Conservation (phyloP, 2,329 filamentous ascomycete genomes). For the Onygenales sp. region DNA sequence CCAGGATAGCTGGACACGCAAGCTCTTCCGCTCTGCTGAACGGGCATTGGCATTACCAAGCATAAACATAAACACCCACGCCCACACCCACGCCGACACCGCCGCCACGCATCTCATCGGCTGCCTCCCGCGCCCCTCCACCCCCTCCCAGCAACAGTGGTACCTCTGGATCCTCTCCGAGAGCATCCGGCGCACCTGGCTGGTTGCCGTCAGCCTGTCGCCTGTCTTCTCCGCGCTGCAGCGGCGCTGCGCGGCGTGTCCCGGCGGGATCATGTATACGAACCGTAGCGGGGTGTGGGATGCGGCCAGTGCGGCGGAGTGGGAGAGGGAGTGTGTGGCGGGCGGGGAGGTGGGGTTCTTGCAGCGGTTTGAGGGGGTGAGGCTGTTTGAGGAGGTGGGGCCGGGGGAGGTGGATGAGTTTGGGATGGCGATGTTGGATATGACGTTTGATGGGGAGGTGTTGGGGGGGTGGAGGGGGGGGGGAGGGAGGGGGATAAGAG, state of each 20-base stretch:
- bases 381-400: neutral
- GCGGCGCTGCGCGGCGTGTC: neutral
- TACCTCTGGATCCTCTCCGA: neutral
- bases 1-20: neutral
- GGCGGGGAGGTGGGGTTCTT: neutral
- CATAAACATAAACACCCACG: neutral
- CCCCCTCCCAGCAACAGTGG: neutral
- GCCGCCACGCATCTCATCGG: neutral
- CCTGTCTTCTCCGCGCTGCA: neutral
- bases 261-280: neutral
- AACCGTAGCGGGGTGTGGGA: neutral
- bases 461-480: neutral
- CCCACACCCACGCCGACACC: neutral
- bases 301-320: neutral
- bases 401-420: neutral
- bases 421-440: neutral
- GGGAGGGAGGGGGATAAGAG: neutral
- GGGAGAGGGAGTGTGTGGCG: neutral
- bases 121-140: too few relatives aligned
- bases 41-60: neutral
- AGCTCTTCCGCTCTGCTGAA: neutral
- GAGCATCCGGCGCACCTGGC: neutral
- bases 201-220: neutral
- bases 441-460: neutral
- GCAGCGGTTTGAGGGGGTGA: neutral